Evolutionary conservation across 2,329 filamentous ascomycete genomes (phyloP).

Genomic region (Geosmithia putterillii): DNA sequence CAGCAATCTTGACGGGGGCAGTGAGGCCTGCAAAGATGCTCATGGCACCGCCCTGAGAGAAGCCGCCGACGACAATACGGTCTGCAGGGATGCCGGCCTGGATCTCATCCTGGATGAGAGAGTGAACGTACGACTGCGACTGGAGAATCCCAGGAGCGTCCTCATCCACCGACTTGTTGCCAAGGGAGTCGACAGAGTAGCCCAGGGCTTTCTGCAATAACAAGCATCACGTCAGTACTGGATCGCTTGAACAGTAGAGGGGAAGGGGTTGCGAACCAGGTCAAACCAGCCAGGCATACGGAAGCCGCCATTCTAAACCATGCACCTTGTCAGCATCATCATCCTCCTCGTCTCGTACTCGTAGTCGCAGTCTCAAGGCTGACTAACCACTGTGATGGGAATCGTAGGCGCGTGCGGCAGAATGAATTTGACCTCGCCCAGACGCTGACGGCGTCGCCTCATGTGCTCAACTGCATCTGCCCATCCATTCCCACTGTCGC

Average conservation of each 20-base stretch:
- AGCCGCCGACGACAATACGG: constrained; percentile 77
- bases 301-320: constrained; percentile 58
- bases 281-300: constrained; percentile 84
- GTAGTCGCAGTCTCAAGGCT: background rate
- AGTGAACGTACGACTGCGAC: constrained; percentile 65
- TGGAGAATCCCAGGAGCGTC: constrained; percentile 64
- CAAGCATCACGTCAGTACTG: background rate
- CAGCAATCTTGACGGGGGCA: constrained; percentile 60
- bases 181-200: constrained; percentile 15
- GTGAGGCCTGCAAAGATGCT: constrained; percentile 72
- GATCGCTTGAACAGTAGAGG: background rate
- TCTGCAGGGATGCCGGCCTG: constrained; percentile 68
- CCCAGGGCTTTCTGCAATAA: constrained; percentile 18
- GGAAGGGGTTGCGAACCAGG: constrained; percentile 35
- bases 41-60: constrained; percentile 82
- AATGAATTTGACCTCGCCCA: constrained; percentile 86
- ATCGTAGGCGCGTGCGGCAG: constrained; percentile 83
- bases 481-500: constrained; percentile 74
- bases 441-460: constrained; percentile 66
- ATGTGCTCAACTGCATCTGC: constrained; percentile 66
- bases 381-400: constrained; percentile 55
- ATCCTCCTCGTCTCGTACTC: background rate
- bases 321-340: background rate
- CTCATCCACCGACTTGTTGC: constrained; percentile 24
- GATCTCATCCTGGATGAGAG: constrained; percentile 69